These are phyloP conservation scores for Mucor mucedo DNA, from an alignment of 371 early-diverging fungal genomes.

Conservation along the genomic window DNA sequence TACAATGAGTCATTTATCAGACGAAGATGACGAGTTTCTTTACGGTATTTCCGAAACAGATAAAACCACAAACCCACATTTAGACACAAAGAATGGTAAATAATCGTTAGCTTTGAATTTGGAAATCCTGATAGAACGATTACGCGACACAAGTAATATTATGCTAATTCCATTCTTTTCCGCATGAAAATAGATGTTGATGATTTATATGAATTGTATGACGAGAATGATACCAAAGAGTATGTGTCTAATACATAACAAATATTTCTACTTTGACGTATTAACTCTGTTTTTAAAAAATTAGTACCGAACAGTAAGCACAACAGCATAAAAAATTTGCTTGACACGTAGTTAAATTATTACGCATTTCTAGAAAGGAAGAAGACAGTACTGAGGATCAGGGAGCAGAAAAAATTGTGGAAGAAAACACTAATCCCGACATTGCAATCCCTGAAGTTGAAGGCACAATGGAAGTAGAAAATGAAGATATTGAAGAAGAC, in stretches of 20 bases:
- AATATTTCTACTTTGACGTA: background rate
- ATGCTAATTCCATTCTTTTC: background rate
- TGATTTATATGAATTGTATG: conserved; percentile 32
- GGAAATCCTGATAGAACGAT: background rate
- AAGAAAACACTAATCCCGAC: background rate
- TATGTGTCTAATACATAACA: background rate
- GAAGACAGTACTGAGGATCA: conserved; percentile 23
- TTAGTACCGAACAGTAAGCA: conserved; percentile 24
- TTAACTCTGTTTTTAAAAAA: background rate
- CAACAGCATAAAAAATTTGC: too few species aligned
- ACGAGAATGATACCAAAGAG: conserved; percentile 30
- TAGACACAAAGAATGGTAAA: conserved; percentile 20
- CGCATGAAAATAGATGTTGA: conserved; percentile 17
- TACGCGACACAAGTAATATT: background rate
- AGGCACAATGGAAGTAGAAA: background rate
- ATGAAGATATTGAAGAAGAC: background rate
- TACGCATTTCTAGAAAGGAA: conserved; percentile 18
- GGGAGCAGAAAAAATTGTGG: background rate
- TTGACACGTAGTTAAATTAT: too few species aligned
- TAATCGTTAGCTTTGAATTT: background rate
- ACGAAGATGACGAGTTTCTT: conserved; percentile 35
- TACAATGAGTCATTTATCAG: conserved; percentile 22
- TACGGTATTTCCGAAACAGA: conserved; percentile 27
- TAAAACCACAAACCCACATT: background rate
- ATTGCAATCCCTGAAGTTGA: background rate